Base-by-base conservation (phyloP, 257 asterid species). In the Lantana camara region DNA sequence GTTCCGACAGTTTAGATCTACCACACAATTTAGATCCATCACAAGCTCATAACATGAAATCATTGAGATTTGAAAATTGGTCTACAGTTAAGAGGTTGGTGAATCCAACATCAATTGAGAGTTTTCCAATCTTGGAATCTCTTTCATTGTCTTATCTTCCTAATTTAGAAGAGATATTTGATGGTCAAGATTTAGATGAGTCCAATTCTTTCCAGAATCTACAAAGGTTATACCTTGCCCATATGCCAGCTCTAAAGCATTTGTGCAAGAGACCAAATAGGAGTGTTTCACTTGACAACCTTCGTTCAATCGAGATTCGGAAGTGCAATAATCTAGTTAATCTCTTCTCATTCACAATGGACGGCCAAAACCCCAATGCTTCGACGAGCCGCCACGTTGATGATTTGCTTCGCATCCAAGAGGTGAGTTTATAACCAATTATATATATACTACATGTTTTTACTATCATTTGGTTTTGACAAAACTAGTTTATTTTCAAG, bases 251-350 rank as follows among this genome's bases (percentile, higher is more conserved):
- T 10, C 64, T n/a, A n/a, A n/a, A n/a, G n/a, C n/a, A n/a, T n/a
- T n/a, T n/a, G n/a, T n/a, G n/a, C n/a, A n/a, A n/a, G 46, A 13
- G 37, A 12, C 19, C 48, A 11, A 0, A 57, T 17, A 47, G 20
- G 20, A 58, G 40, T 21, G 50, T 54, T 54, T 54, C 44, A 32
- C 60, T 54, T 16, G 0, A 8, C 44, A 29, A 54, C 44, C 60
- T 54, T 16, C n/a, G n/a, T n/a, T n/a, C n/a, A n/a, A n/a, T n/a
- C n/a, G n/a, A n/a, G n/a, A n/a, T n/a, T n/a, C n/a, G n/a, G n/a
- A n/a, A n/a, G n/a, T n/a, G n/a, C n/a, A n/a, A n/a, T n/a, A n/a
- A n/a, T n/a, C n/a, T n/a, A n/a, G n/a, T n/a, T n/a, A n/a, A n/a
- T n/a, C n/a, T n/a, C n/a, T n/a, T n/a, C n/a, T n/a, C n/a, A n/a